A percentile compares a stretch with the other conserved stretches of the same genome.
Evolutionary conservation across 768 basidiomycete species (phyloP).

Genomic region (Russula earlei): DNA sequence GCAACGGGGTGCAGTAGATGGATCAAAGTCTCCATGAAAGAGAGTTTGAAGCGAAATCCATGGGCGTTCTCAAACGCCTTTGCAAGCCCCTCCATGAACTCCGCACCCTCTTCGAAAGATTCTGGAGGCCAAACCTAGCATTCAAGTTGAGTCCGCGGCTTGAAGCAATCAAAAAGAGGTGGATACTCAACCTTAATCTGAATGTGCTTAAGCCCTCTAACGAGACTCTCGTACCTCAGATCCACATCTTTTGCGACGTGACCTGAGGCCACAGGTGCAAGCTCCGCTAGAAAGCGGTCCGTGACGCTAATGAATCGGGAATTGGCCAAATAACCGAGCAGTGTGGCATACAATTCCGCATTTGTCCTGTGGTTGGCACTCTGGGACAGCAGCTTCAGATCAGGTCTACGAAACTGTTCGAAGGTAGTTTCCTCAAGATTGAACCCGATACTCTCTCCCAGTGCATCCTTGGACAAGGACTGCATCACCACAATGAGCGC

Average conservation of each 20-base stretch:
- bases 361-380: constrained; percentile 74
- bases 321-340: constrained; percentile 78
- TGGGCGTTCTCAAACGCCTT: constrained; percentile 79
- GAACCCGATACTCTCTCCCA: constrained; percentile 71
- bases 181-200: constrained; percentile 58
- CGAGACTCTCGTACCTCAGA: constrained; percentile 73
- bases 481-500: constrained; percentile 72
- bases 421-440: constrained; percentile 83
- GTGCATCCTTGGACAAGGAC: constrained; percentile 60
- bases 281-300: constrained; percentile 77
- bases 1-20: constrained; percentile 78
- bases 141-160: background rate
- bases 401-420: constrained; percentile 69
- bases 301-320: constrained; percentile 89
- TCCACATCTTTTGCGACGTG: constrained; percentile 76
- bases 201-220: constrained; percentile 72
- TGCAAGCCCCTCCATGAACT: constrained; percentile 78
- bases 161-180: background rate
- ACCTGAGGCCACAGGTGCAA: constrained; percentile 62
- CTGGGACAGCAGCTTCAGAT: constrained; percentile 52
- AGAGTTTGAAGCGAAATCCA: constrained; percentile 70
- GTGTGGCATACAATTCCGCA: constrained; percentile 70
- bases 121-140: constrained; percentile 85
- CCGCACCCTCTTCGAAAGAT: constrained; percentile 86
- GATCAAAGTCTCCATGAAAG: constrained; percentile 76